Evolutionary conservation across 306 rosid species (phyloP).

Genomic region (Pyrus pyrifolia): DNA sequence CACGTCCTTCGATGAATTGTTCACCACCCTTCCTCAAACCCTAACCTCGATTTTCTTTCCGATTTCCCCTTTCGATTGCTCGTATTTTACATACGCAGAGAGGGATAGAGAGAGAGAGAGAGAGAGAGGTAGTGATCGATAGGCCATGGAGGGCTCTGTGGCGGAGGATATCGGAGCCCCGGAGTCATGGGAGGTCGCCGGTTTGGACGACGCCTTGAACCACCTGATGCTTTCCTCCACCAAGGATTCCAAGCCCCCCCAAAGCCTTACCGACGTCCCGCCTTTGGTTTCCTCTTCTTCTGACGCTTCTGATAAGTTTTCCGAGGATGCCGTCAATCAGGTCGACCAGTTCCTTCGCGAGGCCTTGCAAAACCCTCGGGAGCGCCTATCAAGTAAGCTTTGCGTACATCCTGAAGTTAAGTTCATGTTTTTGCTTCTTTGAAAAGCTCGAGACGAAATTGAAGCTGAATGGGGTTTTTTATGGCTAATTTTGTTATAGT

Average conservation of each 20-base stretch:
- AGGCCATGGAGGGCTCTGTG: conserved; percentile 84
- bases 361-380: conserved; percentile 93
- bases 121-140: neutral
- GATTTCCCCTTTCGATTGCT: neutral
- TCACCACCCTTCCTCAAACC: conserved; percentile 18
- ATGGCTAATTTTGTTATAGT: neutral
- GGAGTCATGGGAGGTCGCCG: conserved; percentile 92
- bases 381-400: conserved; percentile 74
- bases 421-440: neutral
- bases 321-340: conserved; percentile 56
- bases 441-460: neutral
- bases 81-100: neutral
- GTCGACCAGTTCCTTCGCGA: conserved; percentile 92
- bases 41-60: conserved; percentile 15
- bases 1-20: conserved; percentile 15
- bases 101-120: neutral
- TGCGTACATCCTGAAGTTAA: neutral
- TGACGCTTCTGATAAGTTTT: conserved; percentile 16
- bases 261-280: conserved; percentile 9
- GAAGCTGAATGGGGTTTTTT: neutral
- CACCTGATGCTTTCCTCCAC: conserved; percentile 56
- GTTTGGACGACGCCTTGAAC: conserved; percentile 73
- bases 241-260: conserved; percentile 32
- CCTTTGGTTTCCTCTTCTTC: conserved; percentile 15
- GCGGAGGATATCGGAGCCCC: conserved; percentile 91